phyloP scores from a whole-genome alignment of 306 rosid species.

The Lathyrus oleraceus region DNA sequence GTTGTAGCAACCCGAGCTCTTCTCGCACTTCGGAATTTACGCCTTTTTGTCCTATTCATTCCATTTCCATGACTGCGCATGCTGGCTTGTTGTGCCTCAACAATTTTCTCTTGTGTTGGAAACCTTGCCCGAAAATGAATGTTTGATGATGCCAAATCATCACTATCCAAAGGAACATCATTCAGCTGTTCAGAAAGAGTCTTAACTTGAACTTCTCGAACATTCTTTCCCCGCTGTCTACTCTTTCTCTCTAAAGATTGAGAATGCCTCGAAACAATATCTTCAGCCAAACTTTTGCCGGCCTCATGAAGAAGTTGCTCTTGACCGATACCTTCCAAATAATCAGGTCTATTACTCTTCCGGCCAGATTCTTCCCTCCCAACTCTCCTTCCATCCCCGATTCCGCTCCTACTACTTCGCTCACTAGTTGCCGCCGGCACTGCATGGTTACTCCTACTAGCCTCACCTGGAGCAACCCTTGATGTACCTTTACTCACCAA shows the following conservation, averaged over 20 bases:
- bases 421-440: slow-evolving; percentile 52
- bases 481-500: slow-evolving; percentile 57
- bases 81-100: slow-evolving; percentile 62
- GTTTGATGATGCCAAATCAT: slow-evolving; percentile 80
- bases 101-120: slow-evolving; percentile 53
- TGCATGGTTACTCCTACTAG: slow-evolving; percentile 50
- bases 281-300: slow-evolving; percentile 52
- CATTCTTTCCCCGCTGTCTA: slow-evolving; percentile 69
- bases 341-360: slow-evolving; percentile 64
- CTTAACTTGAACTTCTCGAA: slow-evolving; percentile 56
- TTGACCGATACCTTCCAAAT: slow-evolving; percentile 54
- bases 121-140: slow-evolving; percentile 58
- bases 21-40: slow-evolving; percentile 72
- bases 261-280: slow-evolving; percentile 61
- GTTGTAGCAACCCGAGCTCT: slow-evolving; percentile 61
- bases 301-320: slow-evolving; percentile 54
- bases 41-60: slow-evolving; percentile 68
- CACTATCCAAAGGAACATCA: slow-evolving; percentile 69
- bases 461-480: slow-evolving; percentile 75
- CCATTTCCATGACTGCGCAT: slow-evolving; percentile 58
- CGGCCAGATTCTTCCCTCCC: slow-evolving; percentile 73
- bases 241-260: slow-evolving; percentile 66
- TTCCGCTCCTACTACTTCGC: slow-evolving; percentile 62
- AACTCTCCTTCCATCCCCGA: slow-evolving; percentile 60
- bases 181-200: slow-evolving; percentile 79